phyloP scores from a whole-genome alignment of 768 basidiomycete species.

The Atractiella rhizophila region DNA sequence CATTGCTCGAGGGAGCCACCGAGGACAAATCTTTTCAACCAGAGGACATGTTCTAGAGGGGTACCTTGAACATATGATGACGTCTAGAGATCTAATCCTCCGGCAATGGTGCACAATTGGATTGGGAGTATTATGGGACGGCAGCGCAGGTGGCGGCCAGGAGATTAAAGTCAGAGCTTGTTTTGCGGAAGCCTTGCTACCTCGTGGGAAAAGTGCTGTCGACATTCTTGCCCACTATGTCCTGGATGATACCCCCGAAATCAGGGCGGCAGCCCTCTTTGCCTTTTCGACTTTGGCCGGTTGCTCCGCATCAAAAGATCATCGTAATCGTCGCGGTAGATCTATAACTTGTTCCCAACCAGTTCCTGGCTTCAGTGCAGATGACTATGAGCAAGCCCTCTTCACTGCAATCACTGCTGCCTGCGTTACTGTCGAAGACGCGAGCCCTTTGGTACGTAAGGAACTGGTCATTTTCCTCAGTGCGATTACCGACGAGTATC shows the following conservation, averaged over 20 bases:
- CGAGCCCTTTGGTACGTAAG: slow-evolving; percentile 88
- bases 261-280: slow-evolving; percentile 68
- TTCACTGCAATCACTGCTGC: too few species aligned
- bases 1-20: slow-evolving; percentile 64
- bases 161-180: too few species aligned
- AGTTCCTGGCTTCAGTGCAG: too few species aligned
- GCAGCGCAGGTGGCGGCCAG: too few species aligned
- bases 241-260: slow-evolving; percentile 75
- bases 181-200: slow-evolving; percentile 78
- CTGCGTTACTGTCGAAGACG: slow-evolving; percentile 84
- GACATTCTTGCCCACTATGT: slow-evolving; percentile 40
- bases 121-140: slow-evolving; percentile 85
- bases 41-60: slow-evolving; percentile 54
- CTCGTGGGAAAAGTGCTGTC: slow-evolving; percentile 29
- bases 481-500: slow-evolving; percentile 82
- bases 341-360: slow-evolving; percentile 2
- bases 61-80: slow-evolving; percentile 59
- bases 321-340: slow-evolving; percentile 1
- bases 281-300: slow-evolving; percentile 85
- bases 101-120: slow-evolving; percentile 85
- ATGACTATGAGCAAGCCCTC: too few species aligned
- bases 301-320: slow-evolving; percentile 49
- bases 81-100: slow-evolving; percentile 72
- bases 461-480: slow-evolving; percentile 76
- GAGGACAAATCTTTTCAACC: slow-evolving; percentile 39